Percentiles rank a stretch among this genome's conserved stretches.
These are phyloP conservation scores for Torulaspora delbrueckii DNA, from an alignment of 805 yeast genomes.

Conservation along the genomic window DNA sequence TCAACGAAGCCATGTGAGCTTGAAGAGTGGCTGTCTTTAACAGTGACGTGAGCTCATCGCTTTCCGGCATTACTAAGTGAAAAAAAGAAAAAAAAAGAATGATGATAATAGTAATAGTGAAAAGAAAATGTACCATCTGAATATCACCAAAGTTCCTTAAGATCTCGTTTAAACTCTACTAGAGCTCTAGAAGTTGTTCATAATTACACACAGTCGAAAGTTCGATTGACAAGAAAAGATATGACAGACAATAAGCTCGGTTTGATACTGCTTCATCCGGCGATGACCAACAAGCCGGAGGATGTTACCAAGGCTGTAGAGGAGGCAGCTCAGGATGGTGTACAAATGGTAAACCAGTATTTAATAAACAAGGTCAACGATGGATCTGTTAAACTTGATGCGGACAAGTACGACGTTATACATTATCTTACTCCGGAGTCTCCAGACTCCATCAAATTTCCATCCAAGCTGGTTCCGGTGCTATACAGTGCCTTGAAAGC, in stretches of 20 bases:
- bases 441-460: constrained; percentile 42
- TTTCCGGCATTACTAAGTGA: constrained; percentile 1
- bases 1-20: too few species aligned
- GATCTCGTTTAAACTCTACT: neutral
- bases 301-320: constrained; percentile 39
- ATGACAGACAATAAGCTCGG: constrained; percentile 17
- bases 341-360: constrained; percentile 42
- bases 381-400: constrained; percentile 39
- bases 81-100: constrained; percentile 2
- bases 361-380: constrained; percentile 55
- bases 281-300: constrained; percentile 54
- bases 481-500: constrained; percentile 39
- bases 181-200: neutral
- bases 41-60: neutral
- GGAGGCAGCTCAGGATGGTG: constrained; percentile 26
- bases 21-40: neutral
- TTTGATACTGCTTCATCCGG: constrained; percentile 59
- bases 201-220: neutral
- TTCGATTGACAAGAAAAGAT: neutral
- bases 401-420: constrained; percentile 40
- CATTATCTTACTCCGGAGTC: constrained; percentile 55
- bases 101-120: neutral
- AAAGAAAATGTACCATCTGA: neutral
- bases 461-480: constrained; percentile 40
- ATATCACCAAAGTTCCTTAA: neutral